phyloP scores from a whole-genome alignment of 176 grass and related monocot species.

The Hsuehochloa calcarea region DNA sequence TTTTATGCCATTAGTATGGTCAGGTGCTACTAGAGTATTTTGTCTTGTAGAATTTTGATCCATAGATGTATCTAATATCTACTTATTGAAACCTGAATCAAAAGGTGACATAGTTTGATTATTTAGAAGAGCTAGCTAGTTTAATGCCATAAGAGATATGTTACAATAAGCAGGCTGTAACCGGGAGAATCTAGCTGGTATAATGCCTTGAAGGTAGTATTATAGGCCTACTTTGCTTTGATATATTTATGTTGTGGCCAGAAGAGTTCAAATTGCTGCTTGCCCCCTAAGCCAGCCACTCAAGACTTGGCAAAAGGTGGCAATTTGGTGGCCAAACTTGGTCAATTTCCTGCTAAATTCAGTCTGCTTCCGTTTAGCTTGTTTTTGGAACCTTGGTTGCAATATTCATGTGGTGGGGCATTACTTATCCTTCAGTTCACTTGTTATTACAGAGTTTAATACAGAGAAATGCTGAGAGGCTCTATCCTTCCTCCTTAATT shows the following conservation, averaged over 20 bases:
- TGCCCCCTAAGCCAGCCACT: background rate
- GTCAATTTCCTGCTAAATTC: background rate
- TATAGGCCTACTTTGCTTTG: background rate
- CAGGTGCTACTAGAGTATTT: background rate
- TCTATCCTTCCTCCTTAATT: background rate
- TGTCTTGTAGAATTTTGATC: background rate
- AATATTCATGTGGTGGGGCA: slow-evolving; percentile 1
- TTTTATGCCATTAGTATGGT: slow-evolving; percentile 7
- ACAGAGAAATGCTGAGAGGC: background rate
- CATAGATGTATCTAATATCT: background rate
- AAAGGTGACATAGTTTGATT: background rate
- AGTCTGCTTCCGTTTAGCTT: background rate
- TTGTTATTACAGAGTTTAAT: slow-evolving; percentile 17
- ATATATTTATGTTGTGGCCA: background rate
- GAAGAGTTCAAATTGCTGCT: background rate
- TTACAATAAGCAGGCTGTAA: background rate
- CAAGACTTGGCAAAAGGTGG: background rate
- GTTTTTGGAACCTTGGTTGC: background rate
- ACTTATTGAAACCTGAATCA: background rate
- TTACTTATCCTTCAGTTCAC: slow-evolving; percentile 4
- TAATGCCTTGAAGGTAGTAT: background rate
- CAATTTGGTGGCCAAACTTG: background rate
- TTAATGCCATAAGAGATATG: background rate
- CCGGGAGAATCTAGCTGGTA: background rate
- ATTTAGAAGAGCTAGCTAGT: background rate